phyloP scores from a whole-genome alignment of 129 eudicot genomes.

The Dittrichia graveolens region DNA sequence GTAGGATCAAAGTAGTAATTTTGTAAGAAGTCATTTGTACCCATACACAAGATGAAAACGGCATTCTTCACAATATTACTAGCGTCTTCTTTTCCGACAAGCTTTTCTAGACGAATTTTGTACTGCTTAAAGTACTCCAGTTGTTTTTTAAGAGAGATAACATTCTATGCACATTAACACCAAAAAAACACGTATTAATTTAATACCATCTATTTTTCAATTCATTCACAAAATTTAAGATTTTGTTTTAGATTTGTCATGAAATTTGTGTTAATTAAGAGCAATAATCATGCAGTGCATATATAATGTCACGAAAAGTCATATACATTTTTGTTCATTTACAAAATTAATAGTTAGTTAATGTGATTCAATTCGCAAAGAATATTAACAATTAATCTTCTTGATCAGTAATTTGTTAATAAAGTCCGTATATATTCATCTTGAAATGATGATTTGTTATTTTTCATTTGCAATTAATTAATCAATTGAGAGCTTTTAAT shows the following conservation, averaged over 20 bases:
- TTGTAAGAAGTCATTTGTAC: constrained; percentile 68
- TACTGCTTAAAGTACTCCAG: constrained; percentile 59
- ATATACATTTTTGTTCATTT: too few relatives aligned
- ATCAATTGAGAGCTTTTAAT: too few relatives aligned
- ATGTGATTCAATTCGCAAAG: too few relatives aligned
- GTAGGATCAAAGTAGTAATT: constrained; percentile 52
- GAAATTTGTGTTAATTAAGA: neutral
- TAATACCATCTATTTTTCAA: neutral
- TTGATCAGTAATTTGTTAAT: too few relatives aligned
- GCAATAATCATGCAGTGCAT: too few relatives aligned
- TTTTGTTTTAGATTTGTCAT: neutral
- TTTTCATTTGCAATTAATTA: too few relatives aligned
- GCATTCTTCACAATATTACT: constrained; percentile 43
- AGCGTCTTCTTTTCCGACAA: constrained; percentile 44
- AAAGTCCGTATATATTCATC: too few relatives aligned
- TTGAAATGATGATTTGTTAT: too few relatives aligned
- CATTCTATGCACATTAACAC: constrained; percentile 37
- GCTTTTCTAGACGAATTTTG: constrained; percentile 40
- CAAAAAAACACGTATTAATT: neutral
- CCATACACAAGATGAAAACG: constrained; percentile 50
- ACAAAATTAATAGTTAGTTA: too few relatives aligned
- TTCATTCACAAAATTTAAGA: neutral
- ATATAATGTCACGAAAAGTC: too few relatives aligned
- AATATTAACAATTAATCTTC: too few relatives aligned
- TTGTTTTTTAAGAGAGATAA: constrained; percentile 58